phyloP scores from a whole-genome alignment of 2,329 filamentous ascomycete genomes.

The Fusarium goolgardi region DNA sequence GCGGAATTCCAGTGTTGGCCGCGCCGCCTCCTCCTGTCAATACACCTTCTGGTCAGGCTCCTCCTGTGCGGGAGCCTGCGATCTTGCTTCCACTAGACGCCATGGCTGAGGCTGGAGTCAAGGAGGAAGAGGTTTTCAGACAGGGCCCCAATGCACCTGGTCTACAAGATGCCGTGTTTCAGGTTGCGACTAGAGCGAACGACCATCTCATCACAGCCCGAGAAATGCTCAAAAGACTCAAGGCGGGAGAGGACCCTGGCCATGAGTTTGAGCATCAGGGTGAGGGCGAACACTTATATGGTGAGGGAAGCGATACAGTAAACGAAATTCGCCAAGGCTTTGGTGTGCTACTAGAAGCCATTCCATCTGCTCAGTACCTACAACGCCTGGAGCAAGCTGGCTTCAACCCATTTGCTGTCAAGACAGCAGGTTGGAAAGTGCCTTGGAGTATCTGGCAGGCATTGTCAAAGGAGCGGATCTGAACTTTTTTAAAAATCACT shows the following conservation, averaged over 20 bases:
- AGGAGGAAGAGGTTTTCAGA: constrained; percentile 90
- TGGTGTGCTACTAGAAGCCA: constrained; percentile 81
- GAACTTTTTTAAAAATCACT: constrained; percentile 18
- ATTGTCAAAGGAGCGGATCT: constrained; percentile 62
- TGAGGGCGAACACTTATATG: constrained; percentile 74
- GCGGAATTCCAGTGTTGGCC: constrained; percentile 88
- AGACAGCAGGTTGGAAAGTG: constrained; percentile 77
- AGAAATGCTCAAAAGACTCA: constrained; percentile 87
- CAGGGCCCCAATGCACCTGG: constrained; percentile 82
- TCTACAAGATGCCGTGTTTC: constrained; percentile 89
- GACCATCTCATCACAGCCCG: constrained; percentile 95
- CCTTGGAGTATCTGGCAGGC: constrained; percentile 78
- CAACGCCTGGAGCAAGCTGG: constrained; percentile 80
- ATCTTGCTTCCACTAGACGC: constrained; percentile 88
- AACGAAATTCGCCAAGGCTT: constrained; percentile 71
- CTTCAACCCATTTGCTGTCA: constrained; percentile 83
- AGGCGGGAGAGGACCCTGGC: constrained; percentile 77
- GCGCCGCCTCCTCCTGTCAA: constrained; percentile 69
- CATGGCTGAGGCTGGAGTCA: constrained; percentile 83
- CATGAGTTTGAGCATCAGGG: constrained; percentile 91
- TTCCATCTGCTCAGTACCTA: constrained; percentile 83
- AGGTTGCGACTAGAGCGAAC: constrained; percentile 91
- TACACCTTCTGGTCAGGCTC: constrained; percentile 55
- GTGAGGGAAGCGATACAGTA: constrained; percentile 53
- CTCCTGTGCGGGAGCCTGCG: constrained; percentile 58